A percentile compares a stretch with the other conserved stretches of the same genome.
Conservation (phyloP, 1,284 basidiomycete species). For the Tylopilus orsonianus region DNA sequence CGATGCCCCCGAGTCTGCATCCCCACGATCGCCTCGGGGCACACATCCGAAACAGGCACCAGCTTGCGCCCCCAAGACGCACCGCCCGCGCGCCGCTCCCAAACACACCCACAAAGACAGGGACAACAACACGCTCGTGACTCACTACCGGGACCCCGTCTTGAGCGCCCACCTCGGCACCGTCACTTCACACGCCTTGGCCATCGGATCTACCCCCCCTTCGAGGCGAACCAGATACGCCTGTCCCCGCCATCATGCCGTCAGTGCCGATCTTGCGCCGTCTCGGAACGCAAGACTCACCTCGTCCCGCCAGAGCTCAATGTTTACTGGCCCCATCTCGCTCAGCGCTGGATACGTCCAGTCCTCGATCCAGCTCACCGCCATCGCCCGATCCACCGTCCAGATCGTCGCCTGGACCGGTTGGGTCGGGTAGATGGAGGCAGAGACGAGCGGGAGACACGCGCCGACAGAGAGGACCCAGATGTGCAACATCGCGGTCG, state of each 20-base stretch:
- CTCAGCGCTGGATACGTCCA: constrained; percentile 38
- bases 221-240: constrained; percentile 36
- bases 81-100: too few species aligned
- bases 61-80: too few species aligned
- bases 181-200: constrained; percentile 23
- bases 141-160: constrained; percentile 23
- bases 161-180: constrained; percentile 25
- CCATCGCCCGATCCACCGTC: constrained; percentile 39
- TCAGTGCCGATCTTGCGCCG: not conserved
- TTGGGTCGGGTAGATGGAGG: constrained; percentile 46
- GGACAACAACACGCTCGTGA: too few species aligned
- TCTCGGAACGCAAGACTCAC: constrained; percentile 29
- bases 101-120: too few species aligned
- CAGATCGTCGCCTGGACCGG: constrained; percentile 47
- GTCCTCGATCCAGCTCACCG: constrained; percentile 51
- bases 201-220: constrained; percentile 34
- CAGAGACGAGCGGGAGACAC: constrained; percentile 17
- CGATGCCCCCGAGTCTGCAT: not conserved
- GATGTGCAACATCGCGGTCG: constrained; percentile 9
- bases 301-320: constrained; percentile 44
- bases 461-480: constrained; percentile 5
- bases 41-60: not conserved
- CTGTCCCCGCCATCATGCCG: constrained; percentile 22
- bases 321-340: constrained; percentile 39
- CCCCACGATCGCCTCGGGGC: not conserved